Percentiles rank a stretch among this genome's conserved stretches.
Conservation (phyloP, 495 filamentous ascomycete genomes). For the Penicillium psychrofluorescens region DNA sequence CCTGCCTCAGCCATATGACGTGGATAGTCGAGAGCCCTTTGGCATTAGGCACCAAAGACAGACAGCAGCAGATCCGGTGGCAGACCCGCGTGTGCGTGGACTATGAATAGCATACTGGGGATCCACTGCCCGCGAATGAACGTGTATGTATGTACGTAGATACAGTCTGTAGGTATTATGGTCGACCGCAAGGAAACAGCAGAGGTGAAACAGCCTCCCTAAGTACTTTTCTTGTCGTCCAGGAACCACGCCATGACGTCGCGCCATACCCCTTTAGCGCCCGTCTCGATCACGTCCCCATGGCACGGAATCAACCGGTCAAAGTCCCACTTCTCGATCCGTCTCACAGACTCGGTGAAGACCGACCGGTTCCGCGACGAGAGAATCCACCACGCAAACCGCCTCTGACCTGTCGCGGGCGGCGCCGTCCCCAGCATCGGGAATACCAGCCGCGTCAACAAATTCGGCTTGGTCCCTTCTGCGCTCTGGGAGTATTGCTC, state of each 20-base stretch:
- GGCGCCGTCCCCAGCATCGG: slow-evolving; percentile 49
- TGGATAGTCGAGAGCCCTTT: not conserved
- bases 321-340: slow-evolving; percentile 78
- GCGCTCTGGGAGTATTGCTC: slow-evolving; percentile 76
- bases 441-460: slow-evolving; percentile 57
- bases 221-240: slow-evolving; percentile 33
- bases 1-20: slow-evolving; percentile 22
- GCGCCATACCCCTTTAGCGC: slow-evolving; percentile 68
- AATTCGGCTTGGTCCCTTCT: slow-evolving; percentile 43
- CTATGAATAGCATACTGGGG: no score
- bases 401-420: slow-evolving; percentile 64
- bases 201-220: not conserved
- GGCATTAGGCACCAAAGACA: no score
- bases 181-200: no score
- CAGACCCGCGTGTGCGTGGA: no score
- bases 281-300: slow-evolving; percentile 78
- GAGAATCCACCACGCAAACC: slow-evolving; percentile 74
- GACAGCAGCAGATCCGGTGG: no score
- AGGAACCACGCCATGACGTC: slow-evolving; percentile 86
- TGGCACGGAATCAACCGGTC: slow-evolving; percentile 87
- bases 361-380: slow-evolving; percentile 54
- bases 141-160: no score
- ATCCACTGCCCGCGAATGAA: no score
- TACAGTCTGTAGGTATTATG: no score
- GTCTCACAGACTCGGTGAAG: slow-evolving; percentile 59